These are phyloP conservation scores for Fusarium poae DNA, from an alignment of 2,329 filamentous ascomycete genomes.

Conservation along the genomic window DNA sequence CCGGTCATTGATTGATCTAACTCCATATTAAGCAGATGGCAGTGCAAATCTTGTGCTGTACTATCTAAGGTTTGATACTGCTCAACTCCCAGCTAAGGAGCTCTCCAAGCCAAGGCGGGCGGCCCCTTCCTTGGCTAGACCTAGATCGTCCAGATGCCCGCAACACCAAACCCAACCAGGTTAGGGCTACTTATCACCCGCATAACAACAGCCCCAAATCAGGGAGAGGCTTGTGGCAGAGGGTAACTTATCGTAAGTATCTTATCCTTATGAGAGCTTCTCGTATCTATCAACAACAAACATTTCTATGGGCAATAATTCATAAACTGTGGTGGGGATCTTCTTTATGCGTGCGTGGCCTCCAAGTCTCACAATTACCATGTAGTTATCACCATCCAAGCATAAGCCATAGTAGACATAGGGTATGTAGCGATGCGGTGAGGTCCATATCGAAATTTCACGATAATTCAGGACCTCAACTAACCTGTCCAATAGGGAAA, in stretches of 20 bases:
- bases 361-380: not conserved
- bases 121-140: conserved; percentile 38
- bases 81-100: not conserved
- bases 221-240: conserved; percentile 29
- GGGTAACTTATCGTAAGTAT: too few species aligned
- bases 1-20: not conserved
- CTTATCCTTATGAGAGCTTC: not conserved
- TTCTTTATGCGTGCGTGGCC: not conserved
- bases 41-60: not conserved
- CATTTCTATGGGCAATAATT: not conserved
- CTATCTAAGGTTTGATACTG: not conserved
- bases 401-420: conserved; percentile 1
- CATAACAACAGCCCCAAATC: conserved; percentile 36
- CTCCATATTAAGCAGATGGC: not conserved
- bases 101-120: conserved; percentile 41
- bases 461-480: not conserved
- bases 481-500: not conserved
- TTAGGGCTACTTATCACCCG: conserved; percentile 29
- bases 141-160: conserved; percentile 35
- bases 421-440: conserved; percentile 8
- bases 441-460: conserved; percentile 1
- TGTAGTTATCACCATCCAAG: not conserved
- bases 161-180: conserved; percentile 28
- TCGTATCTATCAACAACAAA: not conserved
- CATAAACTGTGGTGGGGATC: not conserved